A percentile compares a stretch with the other conserved stretches of the same genome.
phyloP scores from a whole-genome alignment of 2,329 filamentous ascomycete species.

The Rhexocercosporidium sp. region DNA sequence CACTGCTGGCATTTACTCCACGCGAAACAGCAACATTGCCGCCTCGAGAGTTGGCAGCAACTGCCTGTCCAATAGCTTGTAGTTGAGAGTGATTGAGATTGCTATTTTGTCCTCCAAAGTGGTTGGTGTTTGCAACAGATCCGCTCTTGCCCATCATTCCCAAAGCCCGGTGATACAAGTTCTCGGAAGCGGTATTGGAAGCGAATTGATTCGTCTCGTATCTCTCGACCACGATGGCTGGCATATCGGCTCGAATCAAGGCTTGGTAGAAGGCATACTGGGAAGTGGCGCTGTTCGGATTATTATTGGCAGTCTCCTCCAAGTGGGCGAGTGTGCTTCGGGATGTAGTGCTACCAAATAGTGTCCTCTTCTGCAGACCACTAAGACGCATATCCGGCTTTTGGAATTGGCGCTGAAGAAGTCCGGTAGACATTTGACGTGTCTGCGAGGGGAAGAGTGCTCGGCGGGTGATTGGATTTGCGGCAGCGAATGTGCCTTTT shows the following conservation, averaged over 20 bases:
- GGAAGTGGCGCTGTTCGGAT: constrained; percentile 82
- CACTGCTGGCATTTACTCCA: constrained; percentile 59
- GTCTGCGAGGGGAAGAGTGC: constrained; percentile 24
- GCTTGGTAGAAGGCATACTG: constrained; percentile 96
- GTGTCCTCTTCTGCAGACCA: constrained; percentile 31
- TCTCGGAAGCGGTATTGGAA: constrained; percentile 76
- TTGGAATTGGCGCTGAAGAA: constrained; percentile 28
- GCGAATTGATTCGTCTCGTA: constrained; percentile 88
- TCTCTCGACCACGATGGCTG: constrained; percentile 87
- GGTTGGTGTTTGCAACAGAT: constrained; percentile 24
- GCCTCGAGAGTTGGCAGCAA: constrained; percentile 73
- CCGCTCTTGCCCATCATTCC: constrained; percentile 57
- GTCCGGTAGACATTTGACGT: constrained; percentile 35
- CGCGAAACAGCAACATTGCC: constrained; percentile 62
- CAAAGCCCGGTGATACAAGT: constrained; percentile 79
- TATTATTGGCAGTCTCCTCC: constrained; percentile 92
- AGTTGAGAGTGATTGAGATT: constrained; percentile 65
- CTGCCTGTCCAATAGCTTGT: constrained; percentile 81
- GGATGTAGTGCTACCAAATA: constrained; percentile 42
- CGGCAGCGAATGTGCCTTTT: constrained; percentile 30
- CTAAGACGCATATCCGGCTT: constrained; percentile 21
- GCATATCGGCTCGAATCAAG: constrained; percentile 89
- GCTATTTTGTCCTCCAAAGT: constrained; percentile 32
- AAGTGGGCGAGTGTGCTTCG: constrained; percentile 77
- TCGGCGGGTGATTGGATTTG: constrained; percentile 32